phyloP scores from a whole-genome alignment of 1,284 basidiomycete species.

The Cutaneotrichosporon dermatis region DNA sequence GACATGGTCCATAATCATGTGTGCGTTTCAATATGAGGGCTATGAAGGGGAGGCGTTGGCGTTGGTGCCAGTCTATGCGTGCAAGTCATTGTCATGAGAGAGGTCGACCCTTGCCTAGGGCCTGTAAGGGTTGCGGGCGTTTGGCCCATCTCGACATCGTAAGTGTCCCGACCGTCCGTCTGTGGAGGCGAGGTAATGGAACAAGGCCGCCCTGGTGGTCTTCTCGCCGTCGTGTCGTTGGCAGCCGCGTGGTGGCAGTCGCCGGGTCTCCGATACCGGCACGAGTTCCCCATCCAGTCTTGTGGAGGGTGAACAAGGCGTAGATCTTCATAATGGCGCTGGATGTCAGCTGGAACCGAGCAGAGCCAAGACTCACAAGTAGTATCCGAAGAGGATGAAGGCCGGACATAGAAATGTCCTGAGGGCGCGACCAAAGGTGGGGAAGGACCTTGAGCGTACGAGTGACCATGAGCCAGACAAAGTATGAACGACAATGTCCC shows the following conservation, averaged over 20 bases:
- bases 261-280: constrained; percentile 74
- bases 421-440: constrained; percentile 77
- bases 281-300: constrained; percentile 88
- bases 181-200: no score
- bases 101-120: not conserved
- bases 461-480: constrained; percentile 75
- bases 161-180: constrained; percentile 1
- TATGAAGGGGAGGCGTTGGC: not conserved
- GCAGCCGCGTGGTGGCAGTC: constrained; percentile 39
- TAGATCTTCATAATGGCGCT: constrained; percentile 78
- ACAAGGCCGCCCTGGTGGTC: not conserved
- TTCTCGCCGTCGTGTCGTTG: constrained; percentile 23
- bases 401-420: constrained; percentile 85
- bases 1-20: not conserved
- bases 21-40: not conserved
- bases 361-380: constrained; percentile 59
- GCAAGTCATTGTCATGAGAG: not conserved
- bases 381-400: constrained; percentile 84
- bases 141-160: constrained; percentile 39
- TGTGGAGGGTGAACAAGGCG: constrained; percentile 73
- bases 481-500: constrained; percentile 71
- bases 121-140: constrained; percentile 1
- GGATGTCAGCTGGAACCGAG: constrained; percentile 63
- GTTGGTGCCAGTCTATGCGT: not conserved
- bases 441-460: constrained; percentile 81